These are phyloP conservation scores for Macrocybe gigantea DNA, from an alignment of 768 basidiomycete genomes.

Conservation along the genomic window DNA sequence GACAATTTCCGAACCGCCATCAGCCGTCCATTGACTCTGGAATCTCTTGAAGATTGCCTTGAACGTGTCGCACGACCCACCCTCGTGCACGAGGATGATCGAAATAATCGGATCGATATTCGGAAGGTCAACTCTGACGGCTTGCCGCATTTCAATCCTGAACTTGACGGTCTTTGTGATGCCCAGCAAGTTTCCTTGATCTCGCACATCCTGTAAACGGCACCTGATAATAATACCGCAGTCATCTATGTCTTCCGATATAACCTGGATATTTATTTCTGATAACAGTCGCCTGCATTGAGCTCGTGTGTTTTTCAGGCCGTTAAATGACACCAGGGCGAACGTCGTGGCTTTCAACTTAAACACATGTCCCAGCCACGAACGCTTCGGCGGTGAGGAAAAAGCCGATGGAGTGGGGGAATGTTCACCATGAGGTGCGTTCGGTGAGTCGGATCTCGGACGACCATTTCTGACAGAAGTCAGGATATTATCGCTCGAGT, in stretches of 20 bases:
- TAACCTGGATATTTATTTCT: conserved; percentile 63
- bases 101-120: conserved; percentile 28
- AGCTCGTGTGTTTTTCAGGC: conserved; percentile 59
- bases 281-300: conserved; percentile 72
- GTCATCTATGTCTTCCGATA: conserved; percentile 58
- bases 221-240: conserved; percentile 66
- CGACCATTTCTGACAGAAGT: too few relatives aligned
- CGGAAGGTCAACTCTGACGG: conserved; percentile 3
- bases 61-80: conserved; percentile 80
- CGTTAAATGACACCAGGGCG: conserved; percentile 50
- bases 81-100: conserved; percentile 74
- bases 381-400: conserved; percentile 46
- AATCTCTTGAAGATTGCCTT: conserved; percentile 66
- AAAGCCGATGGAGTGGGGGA: conserved; percentile 22
- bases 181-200: conserved; percentile 48
- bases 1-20: too few relatives aligned
- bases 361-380: conserved; percentile 89
- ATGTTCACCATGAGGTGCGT: too few relatives aligned
- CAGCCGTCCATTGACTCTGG: conserved; percentile 53
- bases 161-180: conserved; percentile 69
- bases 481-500: too few relatives aligned
- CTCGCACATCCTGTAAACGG: conserved; percentile 48
- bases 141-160: conserved; percentile 66
- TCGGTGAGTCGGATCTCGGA: too few relatives aligned
- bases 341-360: conserved; percentile 69